Percentiles rank a stretch among this genome's conserved stretches.
Evolutionary conservation across 148 eudicot species (phyloP).

Genomic region (Camellia granthamiana): DNA sequence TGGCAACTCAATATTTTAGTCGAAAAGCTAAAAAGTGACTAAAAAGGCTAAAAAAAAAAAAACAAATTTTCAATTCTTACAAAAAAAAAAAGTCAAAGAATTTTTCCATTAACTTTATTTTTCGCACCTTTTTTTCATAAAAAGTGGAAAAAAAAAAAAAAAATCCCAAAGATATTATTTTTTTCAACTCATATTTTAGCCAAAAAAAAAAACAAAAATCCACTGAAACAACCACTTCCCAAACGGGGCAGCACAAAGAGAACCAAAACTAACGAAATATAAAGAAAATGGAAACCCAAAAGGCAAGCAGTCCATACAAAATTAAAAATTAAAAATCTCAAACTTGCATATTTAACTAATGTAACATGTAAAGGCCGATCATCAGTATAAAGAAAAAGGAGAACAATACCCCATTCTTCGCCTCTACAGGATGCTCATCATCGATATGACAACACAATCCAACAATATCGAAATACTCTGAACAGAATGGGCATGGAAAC

Average conservation of each 20-base stretch:
- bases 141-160: too few species aligned
- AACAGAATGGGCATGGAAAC: constrained; percentile 84
- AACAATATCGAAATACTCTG: constrained; percentile 77
- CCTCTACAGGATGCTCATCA: constrained; percentile 85
- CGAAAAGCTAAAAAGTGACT: too few species aligned
- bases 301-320: neutral
- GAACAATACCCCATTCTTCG: constrained; percentile 75
- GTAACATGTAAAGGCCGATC: neutral
- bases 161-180: too few species aligned
- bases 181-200: too few species aligned
- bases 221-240: too few species aligned
- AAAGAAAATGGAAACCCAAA: neutral
- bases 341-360: constrained; percentile 7
- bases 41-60: too few species aligned
- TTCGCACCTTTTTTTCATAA: too few species aligned
- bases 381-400: neutral
- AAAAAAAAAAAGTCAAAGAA: too few species aligned
- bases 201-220: too few species aligned
- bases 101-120: too few species aligned
- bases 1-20: too few species aligned
- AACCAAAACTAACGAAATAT: neutral
- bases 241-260: neutral
- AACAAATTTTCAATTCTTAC: too few species aligned
- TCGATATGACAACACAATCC: constrained; percentile 94
- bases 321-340: neutral